Conservation (phyloP, 1,139 yeast genomes). For the Debaryomyces nepalensis region DNA sequence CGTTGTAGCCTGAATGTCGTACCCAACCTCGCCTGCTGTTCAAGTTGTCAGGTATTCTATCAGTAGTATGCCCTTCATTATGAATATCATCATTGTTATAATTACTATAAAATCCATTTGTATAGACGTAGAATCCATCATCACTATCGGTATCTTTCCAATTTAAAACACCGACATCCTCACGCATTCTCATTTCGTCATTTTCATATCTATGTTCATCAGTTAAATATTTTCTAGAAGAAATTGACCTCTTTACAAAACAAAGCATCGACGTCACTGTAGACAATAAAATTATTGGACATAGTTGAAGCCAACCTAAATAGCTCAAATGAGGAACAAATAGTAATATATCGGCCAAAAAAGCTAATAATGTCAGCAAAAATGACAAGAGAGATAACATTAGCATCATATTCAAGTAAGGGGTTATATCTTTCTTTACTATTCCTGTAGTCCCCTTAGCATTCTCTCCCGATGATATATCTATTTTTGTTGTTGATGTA, state of each 20-base stretch:
- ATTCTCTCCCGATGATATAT: not conserved
- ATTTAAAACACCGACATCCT: conserved; percentile 24
- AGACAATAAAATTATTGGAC: conserved; percentile 44
- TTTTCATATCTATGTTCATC: conserved; percentile 34
- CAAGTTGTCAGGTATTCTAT: conserved; percentile 12
- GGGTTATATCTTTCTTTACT: conserved; percentile 29
- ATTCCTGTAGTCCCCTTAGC: not conserved
- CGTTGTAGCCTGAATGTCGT: conserved; percentile 24
- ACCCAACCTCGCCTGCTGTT: conserved; percentile 27
- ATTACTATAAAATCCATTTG: conserved; percentile 46
- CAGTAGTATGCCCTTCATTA: not conserved
- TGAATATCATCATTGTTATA: conserved; percentile 21
- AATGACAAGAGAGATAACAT: conserved; percentile 40
- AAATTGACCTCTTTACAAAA: conserved; percentile 44
- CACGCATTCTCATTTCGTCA: conserved; percentile 44
- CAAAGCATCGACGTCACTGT: conserved; percentile 44
- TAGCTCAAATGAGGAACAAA: conserved; percentile 47
- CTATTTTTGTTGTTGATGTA: not conserved
- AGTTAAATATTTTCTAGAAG: conserved; percentile 43
- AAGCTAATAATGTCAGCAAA: conserved; percentile 43
- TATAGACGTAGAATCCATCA: conserved; percentile 51
- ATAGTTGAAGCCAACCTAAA: conserved; percentile 50
- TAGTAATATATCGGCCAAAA: conserved; percentile 46
- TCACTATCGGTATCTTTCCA: conserved; percentile 45
- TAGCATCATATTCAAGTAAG: conserved; percentile 40